Percentiles rank a stretch among this genome's conserved stretches.
phyloP scores from a whole-genome alignment of 768 basidiomycete species.

The Phanerodontia chrysosporium region DNA sequence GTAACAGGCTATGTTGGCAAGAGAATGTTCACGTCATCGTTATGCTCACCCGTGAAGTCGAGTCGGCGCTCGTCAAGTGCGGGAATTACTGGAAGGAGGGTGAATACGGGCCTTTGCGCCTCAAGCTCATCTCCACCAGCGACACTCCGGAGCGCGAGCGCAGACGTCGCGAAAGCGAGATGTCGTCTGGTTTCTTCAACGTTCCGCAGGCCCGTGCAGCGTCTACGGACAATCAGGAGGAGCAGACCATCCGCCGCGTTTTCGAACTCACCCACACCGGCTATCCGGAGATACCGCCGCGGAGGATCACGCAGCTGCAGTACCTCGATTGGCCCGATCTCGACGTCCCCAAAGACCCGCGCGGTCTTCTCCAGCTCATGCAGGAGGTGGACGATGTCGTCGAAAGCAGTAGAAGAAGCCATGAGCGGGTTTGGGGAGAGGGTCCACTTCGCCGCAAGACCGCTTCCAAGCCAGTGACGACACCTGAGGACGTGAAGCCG shows the following conservation, averaged over 20 bases:
- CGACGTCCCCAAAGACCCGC: slow-evolving; percentile 85
- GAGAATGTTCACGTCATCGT: slow-evolving; percentile 93
- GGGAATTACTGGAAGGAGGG: slow-evolving; percentile 81
- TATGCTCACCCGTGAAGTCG: slow-evolving; percentile 92
- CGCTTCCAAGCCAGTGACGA: not conserved
- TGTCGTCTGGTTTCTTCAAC: slow-evolving; percentile 32
- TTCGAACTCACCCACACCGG: slow-evolving; percentile 65
- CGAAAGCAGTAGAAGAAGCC: slow-evolving; percentile 18
- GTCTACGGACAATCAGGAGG: slow-evolving; percentile 2
- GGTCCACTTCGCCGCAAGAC: slow-evolving; percentile 17
- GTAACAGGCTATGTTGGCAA: slow-evolving; percentile 80
- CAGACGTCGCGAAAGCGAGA: slow-evolving; percentile 21
- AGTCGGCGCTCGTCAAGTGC: slow-evolving; percentile 87
- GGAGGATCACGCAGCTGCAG: slow-evolving; percentile 83
- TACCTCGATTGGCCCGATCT: slow-evolving; percentile 96
- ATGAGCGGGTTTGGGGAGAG: slow-evolving; percentile 20
- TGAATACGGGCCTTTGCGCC: slow-evolving; percentile 65
- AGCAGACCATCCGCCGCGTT: slow-evolving; percentile 46
- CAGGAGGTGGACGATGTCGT: slow-evolving; percentile 53
- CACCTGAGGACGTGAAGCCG: not conserved
- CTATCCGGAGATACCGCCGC: slow-evolving; percentile 54
- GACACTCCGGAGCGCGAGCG: slow-evolving; percentile 39
- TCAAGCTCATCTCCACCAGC: slow-evolving; percentile 47
- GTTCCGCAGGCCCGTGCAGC: slow-evolving; percentile 30
- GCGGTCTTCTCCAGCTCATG: slow-evolving; percentile 70